phyloP scores from a whole-genome alignment of 768 basidiomycete genomes.

The Rhodotorula diobovata region DNA sequence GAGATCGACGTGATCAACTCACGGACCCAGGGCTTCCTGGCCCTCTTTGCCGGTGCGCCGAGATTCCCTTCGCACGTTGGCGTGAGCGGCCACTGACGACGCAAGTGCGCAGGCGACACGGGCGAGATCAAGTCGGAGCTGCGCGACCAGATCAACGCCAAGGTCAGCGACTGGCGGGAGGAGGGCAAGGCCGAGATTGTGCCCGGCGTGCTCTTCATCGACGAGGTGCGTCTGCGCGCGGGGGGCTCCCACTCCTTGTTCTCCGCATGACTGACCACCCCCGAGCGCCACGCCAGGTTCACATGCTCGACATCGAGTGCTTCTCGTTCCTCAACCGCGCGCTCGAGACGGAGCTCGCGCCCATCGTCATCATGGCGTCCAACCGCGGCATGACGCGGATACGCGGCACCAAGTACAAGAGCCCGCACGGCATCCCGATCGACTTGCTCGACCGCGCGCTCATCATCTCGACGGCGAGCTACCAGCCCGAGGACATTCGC shows the following conservation, averaged over 20 bases:
- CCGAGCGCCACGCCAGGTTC: slow-evolving; percentile 54
- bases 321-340: slow-evolving; percentile 98
- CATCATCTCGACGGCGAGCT: slow-evolving; percentile 89
- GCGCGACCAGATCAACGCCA: slow-evolving; percentile 90
- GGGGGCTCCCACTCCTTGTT: too few species aligned
- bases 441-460: slow-evolving; percentile 91
- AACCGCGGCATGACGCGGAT: slow-evolving; percentile 93
- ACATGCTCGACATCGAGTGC: slow-evolving; percentile 99
- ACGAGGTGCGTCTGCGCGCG: slow-evolving; percentile 55
- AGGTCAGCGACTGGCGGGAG: slow-evolving; percentile 95
- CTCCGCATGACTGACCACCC: neutral
- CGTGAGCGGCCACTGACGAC: neutral
- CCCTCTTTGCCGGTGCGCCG: slow-evolving; percentile 56
- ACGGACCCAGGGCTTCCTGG: slow-evolving; percentile 95
- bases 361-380: slow-evolving; percentile 96
- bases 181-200: slow-evolving; percentile 98
- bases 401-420: slow-evolving; percentile 87
- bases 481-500: slow-evolving; percentile 72
- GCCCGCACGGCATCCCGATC: slow-evolving; percentile 89
- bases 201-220: slow-evolving; percentile 92
- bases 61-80: too few species aligned
- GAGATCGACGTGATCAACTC: slow-evolving; percentile 99
- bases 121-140: slow-evolving; percentile 98
- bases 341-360: slow-evolving; percentile 85
- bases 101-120: slow-evolving; percentile 69